These are phyloP conservation scores for Ceratorhiza oryzae-sativae DNA, from an alignment of 1,284 basidiomycete species.

Conservation along the genomic window DNA sequence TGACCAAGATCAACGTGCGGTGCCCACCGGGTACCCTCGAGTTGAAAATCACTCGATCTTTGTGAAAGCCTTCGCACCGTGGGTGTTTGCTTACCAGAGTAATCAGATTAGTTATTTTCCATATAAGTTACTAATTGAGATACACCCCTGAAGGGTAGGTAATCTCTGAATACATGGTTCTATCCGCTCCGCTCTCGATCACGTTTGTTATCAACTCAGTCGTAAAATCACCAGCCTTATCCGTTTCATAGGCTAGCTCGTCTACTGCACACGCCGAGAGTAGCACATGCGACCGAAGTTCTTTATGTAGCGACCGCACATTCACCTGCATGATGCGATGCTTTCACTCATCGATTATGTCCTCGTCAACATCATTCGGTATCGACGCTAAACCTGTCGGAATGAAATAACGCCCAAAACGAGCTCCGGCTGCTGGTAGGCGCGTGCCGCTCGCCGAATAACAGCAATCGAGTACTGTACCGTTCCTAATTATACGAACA, in stretches of 20 bases:
- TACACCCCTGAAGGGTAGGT: background rate
- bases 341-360: background rate
- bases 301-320: background rate
- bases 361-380: background rate
- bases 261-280: constrained; percentile 15
- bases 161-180: constrained; percentile 25
- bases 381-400: background rate
- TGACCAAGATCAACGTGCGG: constrained; percentile 1
- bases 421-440: background rate
- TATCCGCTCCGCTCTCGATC: constrained; percentile 2
- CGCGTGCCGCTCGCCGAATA: background rate
- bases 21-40: background rate
- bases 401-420: background rate
- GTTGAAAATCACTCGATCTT: constrained; percentile 23
- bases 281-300: constrained; percentile 7
- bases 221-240: constrained; percentile 10
- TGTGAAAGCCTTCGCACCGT: constrained; percentile 7
- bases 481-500: no score
- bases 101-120: background rate
- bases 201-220: background rate
- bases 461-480: no score
- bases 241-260: constrained; percentile 25
- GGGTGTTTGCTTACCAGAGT: background rate
- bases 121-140: no score
- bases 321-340: background rate